A percentile compares a stretch with the other conserved stretches of the same genome.
Conservation (phyloP, 768 basidiomycete genomes). For the Hypholoma sublateritium region DNA sequence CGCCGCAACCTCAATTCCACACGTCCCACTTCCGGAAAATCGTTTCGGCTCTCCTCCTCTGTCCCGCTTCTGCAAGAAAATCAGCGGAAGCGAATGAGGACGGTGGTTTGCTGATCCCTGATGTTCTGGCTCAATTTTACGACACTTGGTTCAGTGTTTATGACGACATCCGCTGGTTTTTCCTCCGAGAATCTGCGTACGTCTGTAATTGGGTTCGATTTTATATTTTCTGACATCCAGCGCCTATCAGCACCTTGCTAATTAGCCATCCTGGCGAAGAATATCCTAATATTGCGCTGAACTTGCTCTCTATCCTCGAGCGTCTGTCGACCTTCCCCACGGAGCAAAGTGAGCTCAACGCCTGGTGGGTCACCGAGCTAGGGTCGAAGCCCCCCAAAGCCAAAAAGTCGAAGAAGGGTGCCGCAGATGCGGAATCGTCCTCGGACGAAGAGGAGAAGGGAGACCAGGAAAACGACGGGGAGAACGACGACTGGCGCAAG, state of each 20-base stretch:
- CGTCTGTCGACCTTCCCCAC: conserved; percentile 74
- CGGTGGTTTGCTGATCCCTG: conserved; percentile 46
- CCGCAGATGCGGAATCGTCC: conserved; percentile 27
- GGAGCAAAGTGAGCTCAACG: conserved; percentile 61
- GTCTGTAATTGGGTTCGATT: conserved; percentile 19
- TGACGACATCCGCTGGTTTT: conserved; percentile 89
- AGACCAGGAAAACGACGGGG: conserved; percentile 30
- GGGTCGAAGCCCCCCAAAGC: conserved; percentile 53
- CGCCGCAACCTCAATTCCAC: conserved; percentile 65
- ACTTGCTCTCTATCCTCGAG: conserved; percentile 66
- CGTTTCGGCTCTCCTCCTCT: conserved; percentile 56
- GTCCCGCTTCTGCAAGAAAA: conserved; percentile 50
- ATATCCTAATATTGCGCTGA: conserved; percentile 39
- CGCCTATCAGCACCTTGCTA: conserved; percentile 27
- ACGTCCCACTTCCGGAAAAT: conserved; percentile 67
- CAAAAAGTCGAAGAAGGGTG: conserved; percentile 38
- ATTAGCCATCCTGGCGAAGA: conserved; percentile 26
- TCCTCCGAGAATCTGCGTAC: conserved; percentile 77
- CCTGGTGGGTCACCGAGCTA: conserved; percentile 79
- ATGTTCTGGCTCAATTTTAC: conserved; percentile 64
- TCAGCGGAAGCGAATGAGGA: conserved; percentile 13
- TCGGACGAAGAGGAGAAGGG: conserved; percentile 34
- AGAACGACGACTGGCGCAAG: conserved; percentile 72
- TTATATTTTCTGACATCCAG: background rate
- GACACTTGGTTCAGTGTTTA: conserved; percentile 74